A percentile compares a stretch with the other conserved stretches of the same genome.
phyloP scores from a whole-genome alignment of 108 stramenopile species.

The Cyclostephanos invisitatus region DNA sequence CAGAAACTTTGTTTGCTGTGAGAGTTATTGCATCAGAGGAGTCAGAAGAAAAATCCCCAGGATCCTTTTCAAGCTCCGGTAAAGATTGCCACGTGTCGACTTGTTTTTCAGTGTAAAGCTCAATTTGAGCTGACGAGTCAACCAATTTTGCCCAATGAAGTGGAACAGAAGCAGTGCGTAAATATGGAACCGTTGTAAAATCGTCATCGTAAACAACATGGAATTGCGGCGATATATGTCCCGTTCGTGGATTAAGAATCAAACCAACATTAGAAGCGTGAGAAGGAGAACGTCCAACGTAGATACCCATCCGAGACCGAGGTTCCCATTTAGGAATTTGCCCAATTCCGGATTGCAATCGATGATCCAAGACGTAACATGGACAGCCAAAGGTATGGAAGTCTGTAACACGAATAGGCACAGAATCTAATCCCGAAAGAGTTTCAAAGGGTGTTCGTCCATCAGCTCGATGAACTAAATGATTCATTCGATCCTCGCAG shows the following conservation, averaged over 20 bases:
- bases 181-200: constrained; percentile 35
- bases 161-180: not conserved
- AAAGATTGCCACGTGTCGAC: too few species aligned
- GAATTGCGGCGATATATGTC: too few species aligned
- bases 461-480: constrained; percentile 28
- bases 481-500: constrained; percentile 38
- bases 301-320: too few species aligned
- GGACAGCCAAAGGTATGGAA: constrained; percentile 27
- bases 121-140: too few species aligned
- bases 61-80: too few species aligned
- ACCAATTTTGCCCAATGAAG: constrained; percentile 10
- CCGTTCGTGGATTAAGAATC: too few species aligned
- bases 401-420: constrained; percentile 1
- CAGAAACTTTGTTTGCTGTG: not conserved
- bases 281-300: constrained; percentile 29
- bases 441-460: constrained; percentile 1
- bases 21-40: constrained; percentile 1
- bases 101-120: not conserved
- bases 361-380: constrained; percentile 25
- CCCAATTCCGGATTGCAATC: constrained; percentile 4
- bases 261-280: constrained; percentile 34
- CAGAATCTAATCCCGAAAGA: not conserved
- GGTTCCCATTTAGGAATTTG: constrained; percentile 43
- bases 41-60: too few species aligned
- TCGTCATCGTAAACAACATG: too few species aligned